Conservation (phyloP, 192 early-diverging fungal genomes). For the Pilobolus umbonatus region DNA sequence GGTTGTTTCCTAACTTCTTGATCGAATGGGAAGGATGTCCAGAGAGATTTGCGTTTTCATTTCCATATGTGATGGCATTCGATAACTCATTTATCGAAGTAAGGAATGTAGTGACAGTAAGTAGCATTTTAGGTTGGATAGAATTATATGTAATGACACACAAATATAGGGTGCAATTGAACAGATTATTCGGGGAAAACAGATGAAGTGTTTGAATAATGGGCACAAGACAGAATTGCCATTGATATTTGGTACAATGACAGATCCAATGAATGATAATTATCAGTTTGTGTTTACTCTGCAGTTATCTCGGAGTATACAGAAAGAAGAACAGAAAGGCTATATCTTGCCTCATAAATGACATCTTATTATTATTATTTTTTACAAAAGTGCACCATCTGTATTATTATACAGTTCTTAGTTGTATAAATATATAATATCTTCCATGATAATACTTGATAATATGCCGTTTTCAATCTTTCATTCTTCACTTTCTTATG, state of each 20-base stretch:
- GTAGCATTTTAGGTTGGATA: not conserved
- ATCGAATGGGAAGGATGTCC: constrained; percentile 88
- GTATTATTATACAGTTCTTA: no score
- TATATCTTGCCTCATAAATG: no score
- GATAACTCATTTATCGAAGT: constrained; percentile 91
- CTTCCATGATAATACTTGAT: no score
- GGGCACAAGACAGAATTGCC: constrained; percentile 18
- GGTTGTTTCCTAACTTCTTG: constrained; percentile 66
- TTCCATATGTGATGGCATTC: constrained; percentile 90
- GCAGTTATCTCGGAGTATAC: constrained; percentile 12
- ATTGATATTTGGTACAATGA: constrained; percentile 26
- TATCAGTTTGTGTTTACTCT: constrained; percentile 21
- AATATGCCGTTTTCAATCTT: no score
- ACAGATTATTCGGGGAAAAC: constrained; percentile 51
- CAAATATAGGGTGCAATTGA: constrained; percentile 42
- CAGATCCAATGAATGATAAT: constrained; percentile 18
- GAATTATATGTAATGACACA: not conserved
- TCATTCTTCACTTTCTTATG: no score
- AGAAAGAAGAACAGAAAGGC: no score
- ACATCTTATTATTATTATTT: no score
- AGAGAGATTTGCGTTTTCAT: constrained; percentile 71
- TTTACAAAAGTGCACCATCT: no score
- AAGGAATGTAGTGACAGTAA: constrained; percentile 68
- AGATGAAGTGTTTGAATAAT: constrained; percentile 51
- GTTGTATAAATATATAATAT: no score